Evolutionary conservation across 2,329 filamentous ascomycete species (phyloP).

Genomic region (Ophiostoma sp.): DNA sequence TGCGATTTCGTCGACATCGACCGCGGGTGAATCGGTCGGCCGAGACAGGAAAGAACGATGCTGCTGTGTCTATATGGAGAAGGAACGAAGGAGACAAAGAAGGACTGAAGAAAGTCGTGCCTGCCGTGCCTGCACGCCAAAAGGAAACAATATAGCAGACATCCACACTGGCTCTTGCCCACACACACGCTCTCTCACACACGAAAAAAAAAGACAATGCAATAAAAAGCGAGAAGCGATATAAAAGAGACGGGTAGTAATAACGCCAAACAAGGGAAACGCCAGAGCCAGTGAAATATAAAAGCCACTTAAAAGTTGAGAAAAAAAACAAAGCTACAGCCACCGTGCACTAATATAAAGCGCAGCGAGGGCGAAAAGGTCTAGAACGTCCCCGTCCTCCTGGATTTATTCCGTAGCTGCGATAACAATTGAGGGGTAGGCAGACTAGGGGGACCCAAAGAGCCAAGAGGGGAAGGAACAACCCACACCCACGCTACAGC

Average conservation of each 20-base stretch:
- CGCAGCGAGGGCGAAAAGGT: slow-evolving; percentile 22
- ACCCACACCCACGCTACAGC: slow-evolving; percentile 24
- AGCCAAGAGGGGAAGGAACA: slow-evolving; percentile 24
- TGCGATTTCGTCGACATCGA: not conserved
- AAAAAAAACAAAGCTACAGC: slow-evolving; percentile 19
- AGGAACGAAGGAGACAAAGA: not conserved
- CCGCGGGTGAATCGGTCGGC: not conserved
- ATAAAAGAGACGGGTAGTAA: slow-evolving; percentile 13
- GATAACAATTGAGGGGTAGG: slow-evolving; percentile 29
- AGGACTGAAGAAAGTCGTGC: not conserved
- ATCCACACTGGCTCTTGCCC: slow-evolving; percentile 3
- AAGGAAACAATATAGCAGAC: slow-evolving; percentile 15
- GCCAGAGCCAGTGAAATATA: slow-evolving; percentile 11
- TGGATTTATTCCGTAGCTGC: slow-evolving; percentile 23
- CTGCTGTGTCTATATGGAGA: slow-evolving; percentile 5
- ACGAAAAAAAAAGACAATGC: not conserved
- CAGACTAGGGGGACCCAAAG: slow-evolving; percentile 18
- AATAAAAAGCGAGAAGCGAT: slow-evolving; percentile 5
- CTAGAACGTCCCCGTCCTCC: slow-evolving; percentile 27
- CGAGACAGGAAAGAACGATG: not conserved
- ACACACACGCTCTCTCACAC: not conserved
- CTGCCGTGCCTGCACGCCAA: slow-evolving; percentile 19
- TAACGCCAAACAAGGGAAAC: slow-evolving; percentile 15
- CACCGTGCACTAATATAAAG: slow-evolving; percentile 23
- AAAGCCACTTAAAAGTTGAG: slow-evolving; percentile 13